phyloP scores from a whole-genome alignment of 2,329 filamentous ascomycete species.

The Kalmusia sp. region DNA sequence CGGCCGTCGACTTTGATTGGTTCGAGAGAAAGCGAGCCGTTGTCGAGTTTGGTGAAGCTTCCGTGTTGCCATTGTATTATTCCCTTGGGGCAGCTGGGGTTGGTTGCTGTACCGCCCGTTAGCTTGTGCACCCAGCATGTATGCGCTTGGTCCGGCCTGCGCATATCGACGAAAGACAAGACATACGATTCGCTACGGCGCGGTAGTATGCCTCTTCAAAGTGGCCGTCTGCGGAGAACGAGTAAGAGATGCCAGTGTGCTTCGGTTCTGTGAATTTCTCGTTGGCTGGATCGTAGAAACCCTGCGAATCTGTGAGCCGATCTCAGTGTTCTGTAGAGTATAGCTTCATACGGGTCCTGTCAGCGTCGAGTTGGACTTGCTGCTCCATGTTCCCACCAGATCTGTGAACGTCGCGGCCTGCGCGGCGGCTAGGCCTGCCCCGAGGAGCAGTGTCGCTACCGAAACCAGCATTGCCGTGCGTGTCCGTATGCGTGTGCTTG shows the following conservation, averaged over 20 bases:
- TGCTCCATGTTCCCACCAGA: conserved; percentile 75
- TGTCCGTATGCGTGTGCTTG: too few relatives aligned
- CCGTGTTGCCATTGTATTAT: conserved; percentile 80
- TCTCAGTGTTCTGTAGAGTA: conserved; percentile 23
- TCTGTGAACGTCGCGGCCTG: conserved; percentile 50
- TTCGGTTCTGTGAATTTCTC: conserved; percentile 71
- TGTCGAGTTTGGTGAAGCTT: conserved; percentile 61
- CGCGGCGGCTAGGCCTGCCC: conserved; percentile 48
- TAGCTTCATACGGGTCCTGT: conserved; percentile 67
- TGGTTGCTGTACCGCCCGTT: conserved; percentile 55
- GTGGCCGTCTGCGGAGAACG: conserved; percentile 71
- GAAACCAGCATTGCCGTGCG: conserved; percentile 26
- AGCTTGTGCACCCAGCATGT: conserved; percentile 17
- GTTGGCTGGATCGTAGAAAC: conserved; percentile 72
- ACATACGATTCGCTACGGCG: conserved; percentile 71
- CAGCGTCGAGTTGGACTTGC: conserved; percentile 72
- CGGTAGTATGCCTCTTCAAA: conserved; percentile 76
- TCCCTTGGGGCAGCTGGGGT: conserved; percentile 67
- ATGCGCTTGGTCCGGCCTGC: too few relatives aligned
- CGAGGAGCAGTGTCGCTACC: conserved; percentile 38
- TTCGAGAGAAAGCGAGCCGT: conserved; percentile 65
- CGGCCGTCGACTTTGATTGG: conserved; percentile 72
- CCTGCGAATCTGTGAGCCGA: conserved; percentile 51
- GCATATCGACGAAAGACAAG: too few relatives aligned
- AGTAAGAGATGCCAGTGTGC: conserved; percentile 75